Conservation (phyloP, 2,329 filamentous ascomycete genomes). For the Periconia sp. region DNA sequence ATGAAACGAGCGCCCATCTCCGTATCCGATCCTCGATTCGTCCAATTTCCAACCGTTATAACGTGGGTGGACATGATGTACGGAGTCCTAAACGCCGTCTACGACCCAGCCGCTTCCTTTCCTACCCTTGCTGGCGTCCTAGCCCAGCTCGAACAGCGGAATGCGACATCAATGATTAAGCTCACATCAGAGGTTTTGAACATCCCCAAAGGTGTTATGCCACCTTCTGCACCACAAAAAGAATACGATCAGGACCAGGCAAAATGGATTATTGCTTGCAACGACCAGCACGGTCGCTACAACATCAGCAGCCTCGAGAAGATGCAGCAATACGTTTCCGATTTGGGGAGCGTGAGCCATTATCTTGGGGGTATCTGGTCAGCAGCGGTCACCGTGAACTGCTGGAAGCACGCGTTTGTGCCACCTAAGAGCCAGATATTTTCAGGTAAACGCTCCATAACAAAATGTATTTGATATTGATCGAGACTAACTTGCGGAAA, state of each 20-base stretch:
- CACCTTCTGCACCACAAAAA: background rate
- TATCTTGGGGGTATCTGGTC: constrained; percentile 13
- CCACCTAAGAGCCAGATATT: constrained; percentile 23
- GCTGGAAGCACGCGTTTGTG: constrained; percentile 13
- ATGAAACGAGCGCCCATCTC: constrained; percentile 7
- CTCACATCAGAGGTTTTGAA: too few relatives aligned
- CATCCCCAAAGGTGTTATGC: too few relatives aligned
- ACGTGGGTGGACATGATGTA: constrained; percentile 1
- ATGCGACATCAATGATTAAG: background rate
- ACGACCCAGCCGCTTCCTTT: constrained; percentile 1
- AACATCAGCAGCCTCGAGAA: constrained; percentile 13
- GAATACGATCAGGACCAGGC: constrained; percentile 9
- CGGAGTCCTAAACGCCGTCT: background rate
- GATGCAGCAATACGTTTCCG: constrained; percentile 2
- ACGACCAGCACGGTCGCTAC: constrained; percentile 14
- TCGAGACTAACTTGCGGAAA: background rate
- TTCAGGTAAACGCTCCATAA: constrained; percentile 11
- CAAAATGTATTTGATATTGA: too few relatives aligned
- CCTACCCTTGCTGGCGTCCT: background rate
- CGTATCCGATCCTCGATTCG: background rate
- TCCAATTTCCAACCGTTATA: background rate
- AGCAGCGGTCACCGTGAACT: constrained; percentile 11
- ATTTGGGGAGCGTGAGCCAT: constrained; percentile 1
- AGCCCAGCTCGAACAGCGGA: background rate
- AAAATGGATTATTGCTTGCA: constrained; percentile 10